phyloP scores from a whole-genome alignment of 2,329 filamentous ascomycete genomes.

The Tolypocladium tundrense region DNA sequence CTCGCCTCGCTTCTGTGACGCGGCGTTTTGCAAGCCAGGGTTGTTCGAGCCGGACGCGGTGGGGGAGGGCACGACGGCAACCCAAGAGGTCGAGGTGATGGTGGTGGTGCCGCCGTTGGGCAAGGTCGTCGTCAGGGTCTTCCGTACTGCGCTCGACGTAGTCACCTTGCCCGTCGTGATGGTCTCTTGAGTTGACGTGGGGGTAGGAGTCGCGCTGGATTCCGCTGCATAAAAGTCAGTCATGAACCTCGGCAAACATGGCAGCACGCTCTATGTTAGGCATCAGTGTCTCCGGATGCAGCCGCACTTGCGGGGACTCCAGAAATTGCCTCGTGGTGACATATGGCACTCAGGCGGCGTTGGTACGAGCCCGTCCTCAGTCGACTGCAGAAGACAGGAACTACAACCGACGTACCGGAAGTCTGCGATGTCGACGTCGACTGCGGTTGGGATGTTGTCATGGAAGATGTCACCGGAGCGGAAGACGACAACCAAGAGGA shows the following conservation, averaged over 20 bases:
- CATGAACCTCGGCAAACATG: not conserved
- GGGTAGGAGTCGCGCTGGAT: slow-evolving; percentile 5
- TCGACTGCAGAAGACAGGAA: not conserved
- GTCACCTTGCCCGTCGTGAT: slow-evolving; percentile 22
- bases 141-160: slow-evolving; percentile 24
- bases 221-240: slow-evolving; percentile 8
- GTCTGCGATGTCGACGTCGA: slow-evolving; percentile 8
- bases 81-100: slow-evolving; percentile 39
- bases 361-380: not conserved
- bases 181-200: slow-evolving; percentile 15
- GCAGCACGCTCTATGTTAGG: not conserved
- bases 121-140: slow-evolving; percentile 35
- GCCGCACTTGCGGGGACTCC: not conserved
- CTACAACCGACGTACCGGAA: slow-evolving; percentile 20
- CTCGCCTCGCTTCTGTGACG: slow-evolving; percentile 11
- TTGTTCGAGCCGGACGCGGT: slow-evolving; percentile 15
- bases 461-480: slow-evolving; percentile 11
- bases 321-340: not conserved
- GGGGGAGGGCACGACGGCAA: slow-evolving; percentile 29
- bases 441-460: slow-evolving; percentile 5
- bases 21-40: slow-evolving; percentile 28
- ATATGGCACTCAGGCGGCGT: not conserved
- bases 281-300: not conserved
- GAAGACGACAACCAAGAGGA: slow-evolving; percentile 13
- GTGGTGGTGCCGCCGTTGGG: slow-evolving; percentile 32